Evolutionary conservation across 306 rosid species (phyloP), one percentile per base, ranked within the genome.

Genomic region (Prunus armeniaca): DNA sequence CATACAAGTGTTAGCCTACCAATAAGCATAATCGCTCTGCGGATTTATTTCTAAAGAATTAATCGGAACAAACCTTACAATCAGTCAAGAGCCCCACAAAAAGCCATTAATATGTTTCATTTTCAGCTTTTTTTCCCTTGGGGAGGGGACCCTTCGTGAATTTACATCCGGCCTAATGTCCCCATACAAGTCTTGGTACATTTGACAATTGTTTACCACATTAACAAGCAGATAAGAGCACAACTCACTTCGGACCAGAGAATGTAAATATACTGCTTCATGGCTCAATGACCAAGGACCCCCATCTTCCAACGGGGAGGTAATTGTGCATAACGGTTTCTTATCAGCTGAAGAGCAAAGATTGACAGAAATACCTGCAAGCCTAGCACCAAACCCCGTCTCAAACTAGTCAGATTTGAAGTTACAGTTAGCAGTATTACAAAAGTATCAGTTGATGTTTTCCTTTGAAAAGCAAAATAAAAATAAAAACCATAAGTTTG

Each of bases 21-120:
- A 14, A n/a, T 32, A 67, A 67, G n/a, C 19, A 1, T 43, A 45
- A 46, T 25, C 11, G 52, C 57, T 72, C 75, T 71, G 63, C 69
- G 58, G 49, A 67, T 78, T 82, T 67, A 79, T 84, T 80, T 72
- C 69, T 41, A 72, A 78, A 80, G 61, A 84, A 82, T 34, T 67
- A 70, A 61, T 76, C 47, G 63, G 68, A 76, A 72, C 28, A 81
- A 67, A 77, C 67, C 45, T 58, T 34, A 72, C 82, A 77, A 51
- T 17, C 24, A 47, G 38, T 65, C 50, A 47, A 71, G 50, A 46
- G 38, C 22, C 78, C 75, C 38, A 41, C 56, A 30, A 52, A 65
- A 52, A 10, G 9, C 60, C 45, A 20, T 72, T 24, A 6, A 32
- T 38, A 19, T 0, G 17, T 9, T n/a, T 68, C 28, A 60, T 25